Conservation (phyloP, 2,329 filamentous ascomycete genomes). For the Ramularia collo-cygni region DNA sequence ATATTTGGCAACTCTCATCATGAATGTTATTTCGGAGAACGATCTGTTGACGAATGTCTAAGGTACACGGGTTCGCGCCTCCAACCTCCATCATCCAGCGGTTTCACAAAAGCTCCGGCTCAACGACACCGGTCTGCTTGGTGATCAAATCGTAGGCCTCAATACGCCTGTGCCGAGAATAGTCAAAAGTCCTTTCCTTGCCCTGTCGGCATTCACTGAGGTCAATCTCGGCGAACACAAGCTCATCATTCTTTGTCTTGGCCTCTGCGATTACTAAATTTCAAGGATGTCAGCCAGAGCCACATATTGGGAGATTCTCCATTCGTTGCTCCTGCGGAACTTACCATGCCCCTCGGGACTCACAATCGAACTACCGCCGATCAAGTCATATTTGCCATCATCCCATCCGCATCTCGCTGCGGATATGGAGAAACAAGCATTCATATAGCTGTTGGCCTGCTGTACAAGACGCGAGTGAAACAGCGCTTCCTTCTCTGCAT, state of each 20-base stretch:
- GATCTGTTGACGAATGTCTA: too few species aligned
- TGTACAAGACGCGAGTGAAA: constrained; percentile 48
- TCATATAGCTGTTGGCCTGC: constrained; percentile 49
- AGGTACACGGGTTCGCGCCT: too few species aligned
- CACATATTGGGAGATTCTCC: too few species aligned
- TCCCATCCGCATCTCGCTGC: constrained; percentile 46
- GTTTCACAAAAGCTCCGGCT: constrained; percentile 30
- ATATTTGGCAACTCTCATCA: too few species aligned
- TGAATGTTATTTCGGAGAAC: too few species aligned
- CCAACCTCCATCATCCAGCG: too few species aligned
- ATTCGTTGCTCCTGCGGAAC: too few species aligned
- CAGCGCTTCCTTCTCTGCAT: constrained; percentile 43
- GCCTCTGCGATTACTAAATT: constrained; percentile 41
- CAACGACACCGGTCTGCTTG: constrained; percentile 37
- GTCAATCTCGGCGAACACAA: constrained; percentile 47
- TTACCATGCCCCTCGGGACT: constrained; percentile 40
- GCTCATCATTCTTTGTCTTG: constrained; percentile 43
- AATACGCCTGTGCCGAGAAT: constrained; percentile 38
- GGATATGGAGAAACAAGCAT: constrained; percentile 46
- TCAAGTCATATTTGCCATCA: constrained; percentile 45
- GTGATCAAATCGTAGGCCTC: constrained; percentile 39
- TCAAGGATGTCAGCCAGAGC: too few species aligned
- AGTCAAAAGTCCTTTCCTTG: constrained; percentile 44
- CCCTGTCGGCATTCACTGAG: constrained; percentile 42
- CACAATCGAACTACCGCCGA: constrained; percentile 44